Evolutionary conservation across 352 stramenopile genomes (phyloP).

Genomic region (Pythium sukuiense): DNA sequence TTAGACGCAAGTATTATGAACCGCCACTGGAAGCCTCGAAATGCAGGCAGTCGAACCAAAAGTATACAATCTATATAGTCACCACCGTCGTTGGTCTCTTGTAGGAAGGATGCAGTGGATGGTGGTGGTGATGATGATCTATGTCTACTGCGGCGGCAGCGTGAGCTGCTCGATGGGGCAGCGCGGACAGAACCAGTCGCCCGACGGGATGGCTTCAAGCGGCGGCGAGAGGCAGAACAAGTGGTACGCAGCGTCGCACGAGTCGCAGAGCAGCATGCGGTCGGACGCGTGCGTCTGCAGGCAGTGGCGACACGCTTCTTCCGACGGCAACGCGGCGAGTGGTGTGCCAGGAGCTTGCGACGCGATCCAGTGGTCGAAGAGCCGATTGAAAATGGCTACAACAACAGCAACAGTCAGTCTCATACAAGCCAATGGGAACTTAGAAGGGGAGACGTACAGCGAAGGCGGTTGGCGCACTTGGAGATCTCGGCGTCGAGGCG

Average conservation of each 20-base stretch:
- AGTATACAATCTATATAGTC: slow-evolving; percentile 1
- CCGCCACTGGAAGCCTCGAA: neutral
- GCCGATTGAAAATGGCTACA: slow-evolving; percentile 72
- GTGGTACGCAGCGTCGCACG: slow-evolving; percentile 83
- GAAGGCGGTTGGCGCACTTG: slow-evolving; percentile 69
- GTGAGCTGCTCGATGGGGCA: slow-evolving; percentile 41
- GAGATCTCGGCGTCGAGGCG: slow-evolving; percentile 78
- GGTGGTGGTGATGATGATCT: too few species aligned
- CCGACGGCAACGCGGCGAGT: slow-evolving; percentile 48
- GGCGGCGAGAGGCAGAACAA: slow-evolving; percentile 76
- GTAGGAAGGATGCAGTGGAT: too few species aligned
- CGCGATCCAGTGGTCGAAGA: slow-evolving; percentile 79
- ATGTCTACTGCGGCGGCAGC: neutral
- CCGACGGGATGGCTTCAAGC: slow-evolving; percentile 55
- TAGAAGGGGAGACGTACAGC: slow-evolving; percentile 51
- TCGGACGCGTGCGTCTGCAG: slow-evolving; percentile 61
- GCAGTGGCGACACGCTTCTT: slow-evolving; percentile 75
- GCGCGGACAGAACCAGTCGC: slow-evolving; percentile 80
- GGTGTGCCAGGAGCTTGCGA: slow-evolving; percentile 52
- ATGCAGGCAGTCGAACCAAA: neutral
- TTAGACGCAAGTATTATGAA: neutral
- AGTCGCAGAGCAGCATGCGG: slow-evolving; percentile 83
- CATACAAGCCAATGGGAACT: slow-evolving; percentile 7
- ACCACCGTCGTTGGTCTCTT: too few species aligned
- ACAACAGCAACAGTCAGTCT: slow-evolving; percentile 8